These are phyloP conservation scores for Tulasnella calospora DNA, from an alignment of 768 basidiomycete species.

Conservation along the genomic window DNA sequence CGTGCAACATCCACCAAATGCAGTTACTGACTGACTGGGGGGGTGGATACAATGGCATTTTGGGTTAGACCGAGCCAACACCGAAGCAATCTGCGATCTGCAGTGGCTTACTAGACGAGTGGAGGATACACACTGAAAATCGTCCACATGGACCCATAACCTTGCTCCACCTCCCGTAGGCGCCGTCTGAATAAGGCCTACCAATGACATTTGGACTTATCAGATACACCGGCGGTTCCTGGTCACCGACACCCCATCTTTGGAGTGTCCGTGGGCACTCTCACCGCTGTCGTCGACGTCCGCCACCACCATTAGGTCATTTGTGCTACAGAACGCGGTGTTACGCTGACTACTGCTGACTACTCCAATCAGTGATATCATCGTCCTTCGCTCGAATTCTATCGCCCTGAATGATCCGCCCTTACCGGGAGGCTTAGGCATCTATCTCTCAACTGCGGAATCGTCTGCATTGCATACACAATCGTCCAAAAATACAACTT, in stretches of 20 bases:
- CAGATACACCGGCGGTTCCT: neutral
- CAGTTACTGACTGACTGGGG: too few relatives aligned
- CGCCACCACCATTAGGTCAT: neutral
- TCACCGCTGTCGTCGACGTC: neutral
- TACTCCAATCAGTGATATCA: neutral
- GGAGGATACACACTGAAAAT: neutral
- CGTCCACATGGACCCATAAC: neutral
- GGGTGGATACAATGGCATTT: neutral
- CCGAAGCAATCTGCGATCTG: neutral
- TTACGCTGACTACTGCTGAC: neutral
- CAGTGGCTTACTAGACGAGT: neutral
- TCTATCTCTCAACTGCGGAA: neutral
- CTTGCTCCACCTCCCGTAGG: neutral
- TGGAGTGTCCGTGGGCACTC: neutral
- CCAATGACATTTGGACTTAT: neutral
- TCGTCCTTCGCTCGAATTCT: neutral
- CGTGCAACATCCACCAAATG: too few relatives aligned
- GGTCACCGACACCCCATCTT: neutral
- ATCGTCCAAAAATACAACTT: neutral
- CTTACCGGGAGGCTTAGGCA: neutral
- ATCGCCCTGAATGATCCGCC: neutral
- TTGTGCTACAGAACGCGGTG: neutral
- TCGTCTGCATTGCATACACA: neutral
- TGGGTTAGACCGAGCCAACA: conserved; percentile 6
- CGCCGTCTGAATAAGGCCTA: neutral